Evolutionary conservation across 495 filamentous ascomycete species (phyloP).

Genomic region (Penicillium soppii): DNA sequence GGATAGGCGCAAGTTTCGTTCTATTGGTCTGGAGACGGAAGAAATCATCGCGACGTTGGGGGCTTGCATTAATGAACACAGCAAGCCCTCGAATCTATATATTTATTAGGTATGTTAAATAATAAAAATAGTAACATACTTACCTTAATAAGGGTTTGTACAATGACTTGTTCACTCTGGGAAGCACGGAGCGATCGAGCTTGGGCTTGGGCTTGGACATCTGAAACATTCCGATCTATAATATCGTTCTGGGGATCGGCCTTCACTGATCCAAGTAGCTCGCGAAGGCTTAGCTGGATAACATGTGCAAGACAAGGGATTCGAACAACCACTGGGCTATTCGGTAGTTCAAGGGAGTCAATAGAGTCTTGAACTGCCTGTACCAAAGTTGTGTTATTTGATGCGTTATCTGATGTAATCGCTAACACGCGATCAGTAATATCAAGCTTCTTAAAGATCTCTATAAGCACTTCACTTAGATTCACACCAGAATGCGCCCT

Average conservation of each 20-base stretch:
- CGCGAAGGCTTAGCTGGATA: constrained; percentile 17
- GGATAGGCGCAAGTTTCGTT: constrained; percentile 17
- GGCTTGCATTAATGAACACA: constrained; percentile 16
- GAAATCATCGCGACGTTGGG: constrained; percentile 10
- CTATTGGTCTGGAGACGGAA: constrained; percentile 5
- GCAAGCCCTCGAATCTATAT: constrained; percentile 12
- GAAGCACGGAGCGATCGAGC: background rate
- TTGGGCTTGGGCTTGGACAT: constrained; percentile 6
- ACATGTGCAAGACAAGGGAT: constrained; percentile 16
- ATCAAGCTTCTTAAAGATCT: constrained; percentile 9
- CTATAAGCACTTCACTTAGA: constrained; percentile 10
- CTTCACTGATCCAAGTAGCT: constrained; percentile 17
- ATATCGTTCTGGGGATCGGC: constrained; percentile 9
- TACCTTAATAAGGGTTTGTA: constrained; percentile 14
- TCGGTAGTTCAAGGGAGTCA: background rate
- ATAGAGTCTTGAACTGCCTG: constrained; percentile 5
- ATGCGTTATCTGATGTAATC: constrained; percentile 22
- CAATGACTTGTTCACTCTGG: constrained; percentile 4
- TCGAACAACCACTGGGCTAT: background rate
- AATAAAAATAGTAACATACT: background rate
- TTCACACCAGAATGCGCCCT: constrained; percentile 6
- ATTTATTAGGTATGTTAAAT: background rate
- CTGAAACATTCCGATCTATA: too few relatives aligned
- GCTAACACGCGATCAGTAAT: constrained; percentile 11
- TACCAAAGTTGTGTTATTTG: constrained; percentile 19